Evolutionary conservation across 345 rosid genomes (phyloP).

Genomic region (Eucalyptus albens): DNA sequence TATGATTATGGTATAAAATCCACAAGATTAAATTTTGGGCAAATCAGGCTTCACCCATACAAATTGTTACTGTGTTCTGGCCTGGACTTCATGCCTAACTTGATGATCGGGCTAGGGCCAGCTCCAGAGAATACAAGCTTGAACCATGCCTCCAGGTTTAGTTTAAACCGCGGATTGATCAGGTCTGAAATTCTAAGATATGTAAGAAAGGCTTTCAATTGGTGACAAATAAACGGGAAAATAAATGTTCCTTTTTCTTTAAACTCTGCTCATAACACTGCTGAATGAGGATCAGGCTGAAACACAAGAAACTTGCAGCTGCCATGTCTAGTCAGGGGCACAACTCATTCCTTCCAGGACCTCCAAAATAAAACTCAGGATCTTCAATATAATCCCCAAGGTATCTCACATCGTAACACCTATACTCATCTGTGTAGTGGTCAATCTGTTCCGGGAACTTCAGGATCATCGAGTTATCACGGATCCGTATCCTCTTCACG

Average conservation of each 20-base stretch:
- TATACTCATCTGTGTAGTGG: constrained; percentile 21
- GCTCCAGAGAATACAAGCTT: background rate
- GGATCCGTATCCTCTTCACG: constrained; percentile 21
- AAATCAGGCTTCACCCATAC: background rate
- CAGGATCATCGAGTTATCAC: constrained; percentile 23
- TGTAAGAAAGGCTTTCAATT: background rate
- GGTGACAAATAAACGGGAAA: background rate
- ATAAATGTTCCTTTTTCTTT: background rate
- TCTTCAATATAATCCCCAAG: constrained; percentile 29
- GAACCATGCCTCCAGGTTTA: background rate
- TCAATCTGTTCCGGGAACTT: constrained; percentile 28
- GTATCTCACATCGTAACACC: constrained; percentile 17
- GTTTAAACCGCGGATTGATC: background rate
- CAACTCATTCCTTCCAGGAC: constrained; percentile 19
- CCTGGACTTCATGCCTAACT: background rate
- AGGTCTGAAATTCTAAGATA: background rate
- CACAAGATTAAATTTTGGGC: background rate
- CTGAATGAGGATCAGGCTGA: background rate
- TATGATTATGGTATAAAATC: background rate
- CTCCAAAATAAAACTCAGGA: constrained; percentile 48
- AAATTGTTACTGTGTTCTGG: background rate
- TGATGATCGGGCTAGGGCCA: background rate
- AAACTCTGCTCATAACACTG: background rate
- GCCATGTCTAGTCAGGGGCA: constrained; percentile 19
- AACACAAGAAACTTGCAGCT: background rate